Evolutionary conservation across 768 basidiomycete species (phyloP).

Genomic region (Suillus fuscotomentosus): DNA sequence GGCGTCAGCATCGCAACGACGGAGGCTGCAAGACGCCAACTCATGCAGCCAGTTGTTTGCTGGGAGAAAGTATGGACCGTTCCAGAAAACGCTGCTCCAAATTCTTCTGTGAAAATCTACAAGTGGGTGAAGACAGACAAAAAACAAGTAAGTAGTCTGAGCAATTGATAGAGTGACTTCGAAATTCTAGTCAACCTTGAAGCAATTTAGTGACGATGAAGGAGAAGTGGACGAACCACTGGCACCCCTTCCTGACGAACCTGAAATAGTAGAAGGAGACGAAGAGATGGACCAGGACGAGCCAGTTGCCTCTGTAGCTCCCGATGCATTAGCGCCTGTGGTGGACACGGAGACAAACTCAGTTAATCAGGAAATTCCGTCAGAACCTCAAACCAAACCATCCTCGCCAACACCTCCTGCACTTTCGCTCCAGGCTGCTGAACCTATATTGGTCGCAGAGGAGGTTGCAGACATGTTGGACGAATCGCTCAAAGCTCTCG

Average conservation of each 20-base stretch:
- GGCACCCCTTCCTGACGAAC: conserved; percentile 75
- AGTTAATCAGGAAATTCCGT: conserved; percentile 36
- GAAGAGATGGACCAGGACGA: conserved; percentile 79
- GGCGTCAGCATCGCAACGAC: conserved; percentile 76
- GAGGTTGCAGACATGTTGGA: conserved; percentile 46
- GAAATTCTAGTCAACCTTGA: conserved; percentile 12
- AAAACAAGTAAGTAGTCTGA: conserved; percentile 54
- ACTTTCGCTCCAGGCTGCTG: conserved; percentile 48
- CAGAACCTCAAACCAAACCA: conserved; percentile 58
- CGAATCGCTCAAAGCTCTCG: conserved; percentile 56
- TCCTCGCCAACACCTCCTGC: conserved; percentile 68
- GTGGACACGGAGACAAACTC: conserved; percentile 39
- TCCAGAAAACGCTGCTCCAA: conserved; percentile 53
- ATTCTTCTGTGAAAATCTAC: conserved; percentile 62
- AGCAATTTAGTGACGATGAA: conserved; percentile 91
- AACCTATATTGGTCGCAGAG: conserved; percentile 40
- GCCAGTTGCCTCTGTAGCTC: conserved; percentile 37
- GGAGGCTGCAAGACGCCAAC: conserved; percentile 76
- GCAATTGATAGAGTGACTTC: neutral
- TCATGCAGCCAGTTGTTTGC: conserved; percentile 87
- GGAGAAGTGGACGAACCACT: conserved; percentile 77
- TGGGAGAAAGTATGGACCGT: conserved; percentile 80
- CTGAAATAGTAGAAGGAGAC: conserved; percentile 71
- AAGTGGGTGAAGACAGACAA: conserved; percentile 84
- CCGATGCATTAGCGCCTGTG: conserved; percentile 32